These are phyloP conservation scores for Chrysoporthe puriensis DNA, from an alignment of 2,329 filamentous ascomycete species.

Conservation along the genomic window DNA sequence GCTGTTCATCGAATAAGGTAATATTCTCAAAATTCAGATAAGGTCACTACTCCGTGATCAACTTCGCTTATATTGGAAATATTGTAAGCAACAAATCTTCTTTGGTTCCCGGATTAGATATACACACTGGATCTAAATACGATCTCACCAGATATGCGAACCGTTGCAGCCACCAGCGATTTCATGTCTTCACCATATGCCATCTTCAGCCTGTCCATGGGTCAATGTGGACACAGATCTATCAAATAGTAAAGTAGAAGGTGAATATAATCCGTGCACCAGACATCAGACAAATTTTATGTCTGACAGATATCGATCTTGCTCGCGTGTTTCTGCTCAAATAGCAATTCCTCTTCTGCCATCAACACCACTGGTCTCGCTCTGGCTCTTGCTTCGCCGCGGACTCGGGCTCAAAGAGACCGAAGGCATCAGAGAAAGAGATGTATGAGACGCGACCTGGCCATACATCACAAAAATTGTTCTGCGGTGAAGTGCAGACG, in stretches of 20 bases:
- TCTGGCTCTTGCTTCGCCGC: too few relatives aligned
- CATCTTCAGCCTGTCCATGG: too few relatives aligned
- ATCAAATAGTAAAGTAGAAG: not conserved
- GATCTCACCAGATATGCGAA: too few relatives aligned
- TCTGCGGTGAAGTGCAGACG: not conserved
- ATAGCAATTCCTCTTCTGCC: not conserved
- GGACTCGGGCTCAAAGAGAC: not conserved
- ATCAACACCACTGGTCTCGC: not conserved
- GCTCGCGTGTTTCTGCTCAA: not conserved
- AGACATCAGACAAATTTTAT: not conserved
- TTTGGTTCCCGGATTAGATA: too few relatives aligned
- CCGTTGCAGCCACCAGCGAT: too few relatives aligned
- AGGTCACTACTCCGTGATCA: not conserved
- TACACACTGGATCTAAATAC: too few relatives aligned
- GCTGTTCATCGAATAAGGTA: not conserved
- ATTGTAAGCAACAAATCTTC: too few relatives aligned
- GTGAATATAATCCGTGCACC: not conserved
- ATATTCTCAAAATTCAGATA: not conserved
- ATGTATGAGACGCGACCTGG: not conserved
- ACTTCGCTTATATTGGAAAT: too few relatives aligned
- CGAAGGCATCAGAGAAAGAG: not conserved
- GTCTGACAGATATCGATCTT: not conserved
- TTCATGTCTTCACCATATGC: too few relatives aligned
- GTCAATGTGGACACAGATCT: too few relatives aligned
- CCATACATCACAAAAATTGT: not conserved